These are phyloP conservation scores for Phycomyces blakesleeanus DNA, from an alignment of 192 early-diverging fungal species.

Conservation along the genomic window DNA sequence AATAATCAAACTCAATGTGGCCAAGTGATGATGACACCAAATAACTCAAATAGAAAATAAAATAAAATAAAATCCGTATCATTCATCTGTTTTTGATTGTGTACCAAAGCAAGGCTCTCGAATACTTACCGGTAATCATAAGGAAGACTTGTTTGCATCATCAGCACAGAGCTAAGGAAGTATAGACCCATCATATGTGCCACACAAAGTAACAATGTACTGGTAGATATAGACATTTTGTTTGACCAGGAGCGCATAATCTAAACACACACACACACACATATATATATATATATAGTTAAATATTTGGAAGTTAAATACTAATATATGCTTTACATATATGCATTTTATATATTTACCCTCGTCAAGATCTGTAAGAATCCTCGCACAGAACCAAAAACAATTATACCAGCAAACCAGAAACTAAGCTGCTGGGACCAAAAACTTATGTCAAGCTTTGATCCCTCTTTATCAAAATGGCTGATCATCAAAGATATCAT, in stretches of 20 bases:
- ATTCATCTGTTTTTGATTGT: neutral
- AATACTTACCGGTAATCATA: conserved; percentile 67
- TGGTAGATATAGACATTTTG: conserved; percentile 58
- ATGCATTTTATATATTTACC: conserved; percentile 21
- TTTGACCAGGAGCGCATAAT: conserved; percentile 67
- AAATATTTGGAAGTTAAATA: too few species aligned
- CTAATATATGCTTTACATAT: too few species aligned
- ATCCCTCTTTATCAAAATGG: conserved; percentile 38
- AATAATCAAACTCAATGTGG: conserved; percentile 85
- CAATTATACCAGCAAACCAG: conserved; percentile 86
- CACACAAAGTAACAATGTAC: conserved; percentile 73
- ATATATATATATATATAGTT: too few species aligned
- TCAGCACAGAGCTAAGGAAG: conserved; percentile 84
- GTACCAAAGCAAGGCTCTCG: too few species aligned
- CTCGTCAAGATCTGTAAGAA: conserved; percentile 81
- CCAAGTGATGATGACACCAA: conserved; percentile 79
- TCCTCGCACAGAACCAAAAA: conserved; percentile 84
- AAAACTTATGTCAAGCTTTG: conserved; percentile 70
- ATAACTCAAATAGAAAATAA: conserved; percentile 32
- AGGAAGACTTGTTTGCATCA: conserved; percentile 89
- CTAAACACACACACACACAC: too few species aligned
- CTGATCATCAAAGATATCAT: conserved; percentile 68
- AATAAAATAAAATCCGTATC: neutral
- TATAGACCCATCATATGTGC: conserved; percentile 93
- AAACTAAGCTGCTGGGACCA: conserved; percentile 94